Percentiles rank a stretch among this genome's conserved stretches.
Conservation (phyloP, 2,329 filamentous ascomycete species). For the Sclerotiophoma versabilis region DNA sequence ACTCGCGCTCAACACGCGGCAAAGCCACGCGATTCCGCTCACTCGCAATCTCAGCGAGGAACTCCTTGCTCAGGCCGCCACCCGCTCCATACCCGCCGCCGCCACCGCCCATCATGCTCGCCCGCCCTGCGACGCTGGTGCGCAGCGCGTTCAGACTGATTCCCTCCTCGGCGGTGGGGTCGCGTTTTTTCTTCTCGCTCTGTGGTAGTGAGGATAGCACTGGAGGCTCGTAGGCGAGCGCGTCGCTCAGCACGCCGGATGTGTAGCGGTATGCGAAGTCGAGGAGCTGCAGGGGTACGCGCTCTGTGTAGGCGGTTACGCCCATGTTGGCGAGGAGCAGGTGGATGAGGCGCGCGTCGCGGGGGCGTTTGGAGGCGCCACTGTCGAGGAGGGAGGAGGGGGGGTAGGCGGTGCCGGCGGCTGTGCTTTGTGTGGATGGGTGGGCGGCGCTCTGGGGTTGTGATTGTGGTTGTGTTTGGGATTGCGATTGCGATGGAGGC, state of each 20-base stretch:
- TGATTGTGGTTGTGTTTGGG: conserved; percentile 34
- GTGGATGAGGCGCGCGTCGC: conserved; percentile 81
- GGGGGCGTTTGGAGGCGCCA: conserved; percentile 63
- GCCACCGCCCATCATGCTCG: conserved; percentile 51
- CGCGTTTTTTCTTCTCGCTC: conserved; percentile 33
- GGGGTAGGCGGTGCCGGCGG: conserved; percentile 40
- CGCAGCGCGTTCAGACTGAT: conserved; percentile 72
- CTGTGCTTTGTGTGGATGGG: conserved; percentile 19
- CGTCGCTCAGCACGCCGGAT: conserved; percentile 73
- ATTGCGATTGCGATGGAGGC: conserved; percentile 36
- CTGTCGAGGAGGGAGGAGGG: conserved; percentile 43
- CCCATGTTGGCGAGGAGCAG: conserved; percentile 80
- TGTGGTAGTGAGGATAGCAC: conserved; percentile 14
- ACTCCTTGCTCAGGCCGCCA: conserved; percentile 72
- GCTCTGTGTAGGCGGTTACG: conserved; percentile 80
- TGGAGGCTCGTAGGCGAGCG: conserved; percentile 44
- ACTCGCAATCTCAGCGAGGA: conserved; percentile 71
- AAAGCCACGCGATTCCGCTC: conserved; percentile 56
- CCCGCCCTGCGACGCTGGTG: conserved; percentile 73
- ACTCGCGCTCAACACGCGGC: conserved; percentile 60
- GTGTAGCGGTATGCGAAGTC: conserved; percentile 88
- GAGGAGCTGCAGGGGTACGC: conserved; percentile 81
- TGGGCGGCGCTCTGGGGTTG: conserved; percentile 27
- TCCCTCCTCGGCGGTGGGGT: conserved; percentile 45
- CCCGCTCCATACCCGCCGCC: background rate